Conservation (phyloP, 2,329 filamentous ascomycete species). For the Didymella pinodella region DNA sequence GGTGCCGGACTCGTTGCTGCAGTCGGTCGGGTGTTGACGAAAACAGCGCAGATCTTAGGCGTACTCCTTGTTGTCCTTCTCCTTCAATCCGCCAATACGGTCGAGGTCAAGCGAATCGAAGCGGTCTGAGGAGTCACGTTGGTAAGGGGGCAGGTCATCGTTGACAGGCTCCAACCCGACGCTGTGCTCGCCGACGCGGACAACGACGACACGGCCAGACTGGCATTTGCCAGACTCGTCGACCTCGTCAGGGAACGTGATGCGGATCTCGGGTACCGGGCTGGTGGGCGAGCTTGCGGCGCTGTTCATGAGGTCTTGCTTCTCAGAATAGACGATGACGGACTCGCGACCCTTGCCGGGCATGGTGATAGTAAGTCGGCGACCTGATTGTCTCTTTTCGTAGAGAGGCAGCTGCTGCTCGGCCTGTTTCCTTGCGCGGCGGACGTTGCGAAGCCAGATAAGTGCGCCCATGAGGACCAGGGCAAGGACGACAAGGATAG, state of each 20-base stretch:
- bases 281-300: constrained; percentile 77
- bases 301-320: constrained; percentile 79
- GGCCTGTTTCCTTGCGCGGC: constrained; percentile 56
- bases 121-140: constrained; percentile 77
- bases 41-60: constrained; percentile 30
- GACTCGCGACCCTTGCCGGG: constrained; percentile 66
- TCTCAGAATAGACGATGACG: constrained; percentile 79
- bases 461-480: constrained; percentile 73
- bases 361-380: constrained; percentile 64
- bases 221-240: constrained; percentile 81
- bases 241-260: constrained; percentile 96
- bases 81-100: constrained; percentile 90
- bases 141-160: constrained; percentile 86
- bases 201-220: constrained; percentile 88
- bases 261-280: constrained; percentile 92
- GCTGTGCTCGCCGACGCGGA: constrained; percentile 86
- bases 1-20: constrained; percentile 26
- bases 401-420: constrained; percentile 70
- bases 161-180: constrained; percentile 87
- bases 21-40: constrained; percentile 29
- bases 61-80: constrained; percentile 73
- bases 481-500: constrained; percentile 78
- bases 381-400: constrained; percentile 64
- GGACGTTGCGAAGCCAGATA: constrained; percentile 74
- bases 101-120: constrained; percentile 97